phyloP scores from a whole-genome alignment of 345 rosid species.

The Isatis tinctoria region DNA sequence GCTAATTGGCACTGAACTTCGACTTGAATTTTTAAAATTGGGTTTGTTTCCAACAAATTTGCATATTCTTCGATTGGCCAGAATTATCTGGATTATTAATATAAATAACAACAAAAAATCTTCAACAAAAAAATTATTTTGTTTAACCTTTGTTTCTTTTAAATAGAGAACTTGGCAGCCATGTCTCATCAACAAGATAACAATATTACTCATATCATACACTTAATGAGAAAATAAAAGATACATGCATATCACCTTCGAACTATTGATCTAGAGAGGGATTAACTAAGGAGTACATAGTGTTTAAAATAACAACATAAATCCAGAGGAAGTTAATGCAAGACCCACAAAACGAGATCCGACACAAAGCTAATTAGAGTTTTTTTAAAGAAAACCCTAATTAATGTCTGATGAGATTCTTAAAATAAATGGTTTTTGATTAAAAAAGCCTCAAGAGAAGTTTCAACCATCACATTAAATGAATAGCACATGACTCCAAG shows the following conservation, averaged over 20 bases:
- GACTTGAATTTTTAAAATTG: background rate
- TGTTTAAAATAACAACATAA: constrained; percentile 32
- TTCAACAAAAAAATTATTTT: background rate
- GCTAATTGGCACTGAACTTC: background rate
- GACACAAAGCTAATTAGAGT: constrained; percentile 44
- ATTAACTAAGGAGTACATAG: background rate
- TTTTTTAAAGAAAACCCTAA: constrained; percentile 28
- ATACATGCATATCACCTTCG: constrained; percentile 26
- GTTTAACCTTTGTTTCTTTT: too few relatives aligned
- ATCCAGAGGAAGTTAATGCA: constrained; percentile 34
- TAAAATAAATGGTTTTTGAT: constrained; percentile 18
- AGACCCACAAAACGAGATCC: constrained; percentile 48
- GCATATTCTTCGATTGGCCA: too few relatives aligned
- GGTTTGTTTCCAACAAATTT: background rate
- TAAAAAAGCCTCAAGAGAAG: constrained; percentile 34
- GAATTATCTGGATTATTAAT: too few relatives aligned
- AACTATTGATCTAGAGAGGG: constrained; percentile 17
- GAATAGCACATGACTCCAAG: constrained; percentile 63
- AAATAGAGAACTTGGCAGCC: background rate
- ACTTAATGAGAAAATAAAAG: background rate
- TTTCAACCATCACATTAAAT: constrained; percentile 54
- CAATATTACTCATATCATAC: background rate
- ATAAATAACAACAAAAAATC: background rate
- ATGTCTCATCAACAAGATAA: background rate
- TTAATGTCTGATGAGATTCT: constrained; percentile 35